Base-by-base conservation (phyloP, 805 yeast genomes). In the Yarrowia phangngaensis region DNA sequence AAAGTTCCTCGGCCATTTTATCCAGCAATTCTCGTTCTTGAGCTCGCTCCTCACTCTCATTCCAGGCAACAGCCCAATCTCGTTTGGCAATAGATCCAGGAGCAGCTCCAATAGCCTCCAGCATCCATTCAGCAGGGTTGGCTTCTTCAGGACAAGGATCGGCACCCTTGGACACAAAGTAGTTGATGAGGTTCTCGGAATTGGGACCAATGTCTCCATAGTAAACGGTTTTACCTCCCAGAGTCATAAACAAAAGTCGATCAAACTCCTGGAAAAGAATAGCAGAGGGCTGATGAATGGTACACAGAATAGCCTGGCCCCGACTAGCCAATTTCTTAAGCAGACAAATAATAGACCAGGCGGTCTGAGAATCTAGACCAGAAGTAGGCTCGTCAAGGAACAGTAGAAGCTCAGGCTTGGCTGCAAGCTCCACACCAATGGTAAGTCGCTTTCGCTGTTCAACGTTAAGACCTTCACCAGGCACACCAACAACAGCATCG, bases 91-190 rank as follows among this genome's bases (percentile, higher is more conserved):
- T 50, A 9, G 64, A 56, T 16, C 65, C 70, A 34, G 67, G 68
- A 30, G 63, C 68, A 47, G 69, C 71, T 31, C 75, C 72, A 48
- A 62, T 59, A 8, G 57, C 60, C 53, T 82, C 84, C 65, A 87
- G 70, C 95, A 87, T 87, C 92, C 94, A 87, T 68, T 86, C 95
- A 8, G 89, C 90, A 20, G 90, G 92, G 56, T 84, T 84, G 6
- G 85, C 87, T 28, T 71, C 71, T 7, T 70, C 67, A 15, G 89
- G 88, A 67, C 89, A 83, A 51, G 69, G 67, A 20, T 71, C 74
- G 33, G 88, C 77, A 48, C 87, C 88, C 55, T 81, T 64, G 4
- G 62, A 60, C 63, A 82, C 87, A 58, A 83, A 82, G 60, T 82
- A 82, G 49, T 74, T 64, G 65, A 59, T 53, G 74, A 71, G 60